Conservation (phyloP, 31 red algal species). For the Bonnemaisonia californica region DNA sequence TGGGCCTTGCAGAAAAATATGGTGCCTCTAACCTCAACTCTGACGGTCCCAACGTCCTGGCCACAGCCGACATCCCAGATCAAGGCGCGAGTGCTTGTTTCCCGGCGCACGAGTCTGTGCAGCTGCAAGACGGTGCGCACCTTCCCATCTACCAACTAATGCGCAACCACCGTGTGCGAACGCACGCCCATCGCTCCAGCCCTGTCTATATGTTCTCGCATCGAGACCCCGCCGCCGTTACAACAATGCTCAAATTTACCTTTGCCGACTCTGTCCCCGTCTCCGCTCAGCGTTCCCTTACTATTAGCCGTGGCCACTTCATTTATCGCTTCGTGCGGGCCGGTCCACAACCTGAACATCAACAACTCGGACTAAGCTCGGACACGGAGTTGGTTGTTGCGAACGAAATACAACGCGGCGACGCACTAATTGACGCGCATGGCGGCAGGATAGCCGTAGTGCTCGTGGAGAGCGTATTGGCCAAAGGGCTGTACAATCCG, state of each 20-base stretch:
- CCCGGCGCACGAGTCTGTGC: neutral
- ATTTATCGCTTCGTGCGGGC: neutral
- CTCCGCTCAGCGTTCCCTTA: neutral
- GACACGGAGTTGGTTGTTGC: neutral
- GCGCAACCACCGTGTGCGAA: neutral
- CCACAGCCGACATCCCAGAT: neutral
- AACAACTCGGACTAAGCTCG: too few relatives aligned
- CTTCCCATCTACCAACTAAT: neutral
- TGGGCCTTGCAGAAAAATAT: neutral
- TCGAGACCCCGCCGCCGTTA: neutral
- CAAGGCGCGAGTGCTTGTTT: neutral
- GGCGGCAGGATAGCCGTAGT: neutral
- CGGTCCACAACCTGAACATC: too few relatives aligned
- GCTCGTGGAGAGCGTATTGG: neutral
- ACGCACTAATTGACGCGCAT: neutral
- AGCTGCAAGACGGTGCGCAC: neutral
- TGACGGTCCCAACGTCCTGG: neutral
- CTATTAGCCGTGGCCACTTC: neutral
- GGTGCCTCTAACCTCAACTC: neutral
- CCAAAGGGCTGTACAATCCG: constrained; percentile 22
- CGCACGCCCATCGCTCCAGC: neutral
- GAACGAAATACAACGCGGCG: neutral
- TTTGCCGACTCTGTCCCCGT: neutral
- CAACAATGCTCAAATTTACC: neutral
- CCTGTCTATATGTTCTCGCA: neutral